phyloP scores from a whole-genome alignment of 2,329 filamentous ascomycete genomes.

The Helicocarpus griseus region DNA sequence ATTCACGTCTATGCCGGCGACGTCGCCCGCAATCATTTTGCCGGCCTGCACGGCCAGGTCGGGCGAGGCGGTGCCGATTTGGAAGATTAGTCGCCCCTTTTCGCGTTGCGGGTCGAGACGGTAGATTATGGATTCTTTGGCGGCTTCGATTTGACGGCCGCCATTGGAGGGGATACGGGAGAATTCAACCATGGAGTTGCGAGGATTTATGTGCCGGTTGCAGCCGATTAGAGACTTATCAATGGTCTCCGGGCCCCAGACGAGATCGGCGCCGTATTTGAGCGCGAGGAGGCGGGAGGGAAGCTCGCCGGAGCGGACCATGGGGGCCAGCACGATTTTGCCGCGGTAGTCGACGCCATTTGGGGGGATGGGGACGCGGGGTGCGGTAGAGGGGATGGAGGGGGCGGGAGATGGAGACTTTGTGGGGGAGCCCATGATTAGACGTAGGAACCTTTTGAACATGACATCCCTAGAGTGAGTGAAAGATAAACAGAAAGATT shows the following conservation, averaged over 20 bases:
- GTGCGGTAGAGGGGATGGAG: constrained; percentile 16
- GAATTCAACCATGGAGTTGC: constrained; percentile 76
- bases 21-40: constrained; percentile 72
- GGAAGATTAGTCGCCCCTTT: constrained; percentile 68
- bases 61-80: constrained; percentile 81
- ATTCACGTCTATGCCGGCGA: constrained; percentile 92
- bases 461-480: constrained; percentile 29
- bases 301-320: constrained; percentile 95
- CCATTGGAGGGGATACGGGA: constrained; percentile 65
- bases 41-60: constrained; percentile 76
- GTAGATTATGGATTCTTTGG: constrained; percentile 63
- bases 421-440: constrained; percentile 44
- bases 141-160: constrained; percentile 24
- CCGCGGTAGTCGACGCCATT: constrained; percentile 89
- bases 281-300: constrained; percentile 81
- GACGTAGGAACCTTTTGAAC: constrained; percentile 32
- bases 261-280: constrained; percentile 90
- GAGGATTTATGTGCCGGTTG: constrained; percentile 63
- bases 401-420: neutral
- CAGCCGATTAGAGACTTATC: constrained; percentile 87
- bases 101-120: constrained; percentile 72
- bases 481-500: no score
- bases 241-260: constrained; percentile 96
- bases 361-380: constrained; percentile 69
- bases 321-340: constrained; percentile 90